Percentiles rank a stretch among this genome's conserved stretches.
These are phyloP conservation scores for Acacia crassicarpa DNA, from an alignment of 306 rosid genomes.

Conservation along the genomic window DNA sequence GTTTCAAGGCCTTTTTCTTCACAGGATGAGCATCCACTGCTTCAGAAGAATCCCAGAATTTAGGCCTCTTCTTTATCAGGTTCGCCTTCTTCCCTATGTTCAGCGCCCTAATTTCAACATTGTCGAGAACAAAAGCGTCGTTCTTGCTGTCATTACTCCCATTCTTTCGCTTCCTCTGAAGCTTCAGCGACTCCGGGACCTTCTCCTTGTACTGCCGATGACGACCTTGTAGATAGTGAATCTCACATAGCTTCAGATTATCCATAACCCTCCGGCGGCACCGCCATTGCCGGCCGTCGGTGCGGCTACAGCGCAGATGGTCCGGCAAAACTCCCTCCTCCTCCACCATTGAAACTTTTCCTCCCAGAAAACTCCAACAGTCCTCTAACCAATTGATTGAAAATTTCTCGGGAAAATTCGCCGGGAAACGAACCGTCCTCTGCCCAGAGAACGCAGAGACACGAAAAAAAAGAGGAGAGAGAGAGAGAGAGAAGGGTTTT, in stretches of 20 bases:
- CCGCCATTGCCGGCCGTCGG: slow-evolving; percentile 97
- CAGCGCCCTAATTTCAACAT: slow-evolving; percentile 67
- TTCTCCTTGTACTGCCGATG: slow-evolving; percentile 86
- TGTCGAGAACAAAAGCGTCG: slow-evolving; percentile 19
- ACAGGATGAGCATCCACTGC: slow-evolving; percentile 41
- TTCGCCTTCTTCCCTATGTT: slow-evolving; percentile 46
- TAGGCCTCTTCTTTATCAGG: slow-evolving; percentile 53
- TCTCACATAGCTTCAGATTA: slow-evolving; percentile 84
- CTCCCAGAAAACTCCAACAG: slow-evolving; percentile 5
- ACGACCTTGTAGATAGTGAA: slow-evolving; percentile 94
- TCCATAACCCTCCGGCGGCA: slow-evolving; percentile 84
- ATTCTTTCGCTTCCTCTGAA: slow-evolving; percentile 60
- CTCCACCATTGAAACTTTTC: slow-evolving; percentile 21
- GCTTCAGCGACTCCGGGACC: slow-evolving; percentile 88
- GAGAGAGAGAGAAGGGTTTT: no score
- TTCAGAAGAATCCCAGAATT: slow-evolving; percentile 41
- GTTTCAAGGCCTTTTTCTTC: slow-evolving; percentile 52
- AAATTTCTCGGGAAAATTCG: slow-evolving; percentile 36
- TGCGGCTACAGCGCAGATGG: slow-evolving; percentile 81
- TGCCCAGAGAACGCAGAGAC: not conserved
- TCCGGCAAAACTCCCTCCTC: slow-evolving; percentile 66
- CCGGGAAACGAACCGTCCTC: slow-evolving; percentile 10
- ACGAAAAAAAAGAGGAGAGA: no score
- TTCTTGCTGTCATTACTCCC: not conserved
- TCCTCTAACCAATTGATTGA: slow-evolving; percentile 18